Base-by-base conservation (phyloP, 139 green algal genomes). In the Coccomyxa sp. region DNA sequence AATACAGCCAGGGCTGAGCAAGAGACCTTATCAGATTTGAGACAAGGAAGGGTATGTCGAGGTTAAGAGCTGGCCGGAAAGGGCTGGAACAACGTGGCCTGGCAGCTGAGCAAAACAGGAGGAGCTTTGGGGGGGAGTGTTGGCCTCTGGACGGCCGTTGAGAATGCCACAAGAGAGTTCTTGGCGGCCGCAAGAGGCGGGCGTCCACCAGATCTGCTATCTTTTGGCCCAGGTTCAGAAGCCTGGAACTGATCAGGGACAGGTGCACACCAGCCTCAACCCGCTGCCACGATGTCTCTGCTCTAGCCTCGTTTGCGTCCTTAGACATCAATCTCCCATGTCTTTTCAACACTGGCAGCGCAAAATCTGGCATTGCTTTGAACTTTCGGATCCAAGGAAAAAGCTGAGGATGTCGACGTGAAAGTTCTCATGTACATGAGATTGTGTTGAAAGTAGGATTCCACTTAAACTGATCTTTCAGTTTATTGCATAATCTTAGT, bases 181-280 rank as follows among this genome's bases (percentile, higher is more conserved):
- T 80, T 97, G 94, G 94, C 45, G 83, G 83, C 94, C 94, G n/a
- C 79, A 91, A 17, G 84, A 94, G 74, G 86, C 87, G 15, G 95
- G 92, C 4, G 87, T 95, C 57, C 57, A 91, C 30, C 90, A 97
- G 83, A 93, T 98, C 11, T 92, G 90, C 30, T 79, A 87, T 30
- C 84, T 98, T 71, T 84, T 98, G 57, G 84, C 84, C 0, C 90
- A 97, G 1, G 94, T 93, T 59, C 93, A 96, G 76, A 90, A 92
- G n/a, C 95, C 95, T 31, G 93, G 93, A 0, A 89, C 89, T 0
- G 92, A 98, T 82, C 95, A 98, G 74, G 84, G 75, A 10, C 87
- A 94, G 90, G 94, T 94, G 31, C 68, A 85, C 74, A 31, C 51
- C 13, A 16, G 23, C 12, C 30, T 27, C 51, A 81, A 17, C 30